Evolutionary conservation across 2,329 filamentous ascomycete species (phyloP).

Genomic region (Zopfia rhizophila): DNA sequence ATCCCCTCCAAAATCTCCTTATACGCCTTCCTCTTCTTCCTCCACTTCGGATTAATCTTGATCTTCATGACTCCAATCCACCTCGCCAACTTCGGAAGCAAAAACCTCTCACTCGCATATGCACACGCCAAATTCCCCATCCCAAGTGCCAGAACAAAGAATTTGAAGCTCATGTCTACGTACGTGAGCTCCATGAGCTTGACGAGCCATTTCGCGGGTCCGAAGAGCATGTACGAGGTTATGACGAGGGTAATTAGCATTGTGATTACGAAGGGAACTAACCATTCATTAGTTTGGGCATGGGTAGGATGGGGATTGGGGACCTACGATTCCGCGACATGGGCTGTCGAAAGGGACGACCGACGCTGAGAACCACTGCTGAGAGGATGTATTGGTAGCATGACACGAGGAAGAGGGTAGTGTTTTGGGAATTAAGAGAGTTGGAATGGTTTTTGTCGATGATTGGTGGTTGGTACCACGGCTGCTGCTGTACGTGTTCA

Average conservation of each 20-base stretch:
- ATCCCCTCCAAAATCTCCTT: slow-evolving; percentile 71
- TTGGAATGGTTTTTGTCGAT: slow-evolving; percentile 83
- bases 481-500: slow-evolving; percentile 77
- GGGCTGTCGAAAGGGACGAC: slow-evolving; percentile 84
- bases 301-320: background rate
- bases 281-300: background rate
- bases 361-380: slow-evolving; percentile 89
- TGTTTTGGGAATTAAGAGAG: slow-evolving; percentile 92
- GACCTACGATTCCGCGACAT: slow-evolving; percentile 80
- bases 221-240: slow-evolving; percentile 82
- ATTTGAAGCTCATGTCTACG: slow-evolving; percentile 76
- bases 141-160: slow-evolving; percentile 77
- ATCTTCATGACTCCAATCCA: slow-evolving; percentile 71
- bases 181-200: slow-evolving; percentile 86
- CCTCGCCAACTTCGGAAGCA: slow-evolving; percentile 76
- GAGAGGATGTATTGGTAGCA: slow-evolving; percentile 96
- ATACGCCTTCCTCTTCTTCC: slow-evolving; percentile 87
- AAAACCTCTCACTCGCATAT: slow-evolving; percentile 75
- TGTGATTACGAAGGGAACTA: slow-evolving; percentile 85
- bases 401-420: slow-evolving; percentile 85
- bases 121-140: slow-evolving; percentile 73
- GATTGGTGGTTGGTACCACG: slow-evolving; percentile 85
- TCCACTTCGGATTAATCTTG: slow-evolving; percentile 64
- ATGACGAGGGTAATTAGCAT: slow-evolving; percentile 74
- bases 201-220: slow-evolving; percentile 74